Percentiles rank a stretch among this genome's conserved stretches.
phyloP scores from a whole-genome alignment of 2,329 filamentous ascomycete species.

The Ploettnerulaceae sp. region DNA sequence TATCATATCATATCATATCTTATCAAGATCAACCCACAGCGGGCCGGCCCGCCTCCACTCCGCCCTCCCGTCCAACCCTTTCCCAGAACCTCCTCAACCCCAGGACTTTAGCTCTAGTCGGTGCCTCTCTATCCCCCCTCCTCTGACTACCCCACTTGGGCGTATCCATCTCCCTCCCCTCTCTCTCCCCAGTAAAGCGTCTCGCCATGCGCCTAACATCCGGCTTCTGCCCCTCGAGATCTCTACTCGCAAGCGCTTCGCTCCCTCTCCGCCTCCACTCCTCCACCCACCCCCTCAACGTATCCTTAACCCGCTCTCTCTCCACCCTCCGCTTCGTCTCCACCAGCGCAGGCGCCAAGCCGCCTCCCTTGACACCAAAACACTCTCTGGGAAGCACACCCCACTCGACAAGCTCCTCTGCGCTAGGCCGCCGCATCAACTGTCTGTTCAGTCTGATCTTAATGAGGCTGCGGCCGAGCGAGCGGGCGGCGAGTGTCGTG shows the following conservation, averaged over 20 bases:
- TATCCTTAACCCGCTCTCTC: slow-evolving; percentile 63
- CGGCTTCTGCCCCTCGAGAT: slow-evolving; percentile 19
- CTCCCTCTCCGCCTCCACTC: slow-evolving; percentile 35
- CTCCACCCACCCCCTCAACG: slow-evolving; percentile 59
- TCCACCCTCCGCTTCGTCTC: slow-evolving; percentile 59
- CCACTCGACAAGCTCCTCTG: slow-evolving; percentile 55
- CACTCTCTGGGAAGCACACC: slow-evolving; percentile 63
- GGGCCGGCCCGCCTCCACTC: neutral
- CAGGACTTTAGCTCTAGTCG: slow-evolving; percentile 46
- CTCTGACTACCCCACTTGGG: slow-evolving; percentile 34
- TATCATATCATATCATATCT: too few relatives aligned
- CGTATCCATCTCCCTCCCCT: slow-evolving; percentile 43
- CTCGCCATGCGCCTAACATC: slow-evolving; percentile 38
- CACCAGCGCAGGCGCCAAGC: slow-evolving; percentile 53
- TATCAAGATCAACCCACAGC: too few relatives aligned
- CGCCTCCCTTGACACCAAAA: slow-evolving; percentile 38
- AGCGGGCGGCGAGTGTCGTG: slow-evolving; percentile 60
- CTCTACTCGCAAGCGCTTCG: slow-evolving; percentile 10
- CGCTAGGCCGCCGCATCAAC: slow-evolving; percentile 54
- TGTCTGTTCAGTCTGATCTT: slow-evolving; percentile 59
- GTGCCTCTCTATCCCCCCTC: slow-evolving; percentile 43
- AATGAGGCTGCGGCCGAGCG: slow-evolving; percentile 58
- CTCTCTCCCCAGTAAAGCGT: slow-evolving; percentile 34
- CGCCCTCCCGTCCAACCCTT: slow-evolving; percentile 41
- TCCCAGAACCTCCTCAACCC: slow-evolving; percentile 64